Conservation (phyloP, 2,329 filamentous ascomycete species). For the Botrytis fabae region DNA sequence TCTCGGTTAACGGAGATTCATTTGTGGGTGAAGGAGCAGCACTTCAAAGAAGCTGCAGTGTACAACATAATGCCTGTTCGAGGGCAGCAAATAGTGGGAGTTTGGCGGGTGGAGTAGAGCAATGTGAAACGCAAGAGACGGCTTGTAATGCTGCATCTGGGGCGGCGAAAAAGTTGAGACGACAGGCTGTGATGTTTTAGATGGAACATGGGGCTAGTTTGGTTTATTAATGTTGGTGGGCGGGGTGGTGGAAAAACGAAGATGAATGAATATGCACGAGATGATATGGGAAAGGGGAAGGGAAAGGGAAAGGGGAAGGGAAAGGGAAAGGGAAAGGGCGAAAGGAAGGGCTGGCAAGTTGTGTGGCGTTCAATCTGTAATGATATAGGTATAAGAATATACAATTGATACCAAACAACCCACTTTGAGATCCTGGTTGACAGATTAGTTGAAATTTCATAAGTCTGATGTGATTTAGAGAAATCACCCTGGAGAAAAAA, state of each 20-base stretch:
- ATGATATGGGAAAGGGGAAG: background rate
- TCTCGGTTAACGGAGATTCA: slow-evolving; percentile 56
- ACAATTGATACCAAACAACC: background rate
- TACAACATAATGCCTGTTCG: slow-evolving; percentile 42
- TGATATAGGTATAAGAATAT: background rate
- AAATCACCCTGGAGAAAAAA: no score
- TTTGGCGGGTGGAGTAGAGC: slow-evolving; percentile 44
- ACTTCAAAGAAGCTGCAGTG: slow-evolving; percentile 60
- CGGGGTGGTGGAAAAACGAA: background rate
- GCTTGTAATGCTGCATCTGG: slow-evolving; percentile 31
- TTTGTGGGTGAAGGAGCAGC: slow-evolving; percentile 59
- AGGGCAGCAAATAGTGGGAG: slow-evolving; percentile 55
- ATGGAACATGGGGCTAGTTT: background rate
- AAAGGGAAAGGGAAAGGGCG: background rate
- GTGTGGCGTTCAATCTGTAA: background rate
- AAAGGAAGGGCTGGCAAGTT: no score
- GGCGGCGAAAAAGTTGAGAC: background rate
- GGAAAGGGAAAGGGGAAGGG: background rate
- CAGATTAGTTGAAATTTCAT: no score
- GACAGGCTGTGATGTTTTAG: background rate
- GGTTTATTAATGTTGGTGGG: no score
- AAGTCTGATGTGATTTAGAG: background rate
- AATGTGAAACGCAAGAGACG: slow-evolving; percentile 57
- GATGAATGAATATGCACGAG: background rate
- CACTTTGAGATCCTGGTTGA: background rate